Percentiles rank a stretch among this genome's conserved stretches.
Evolutionary conservation across 148 eudicot species (phyloP).

Genomic region (Heliamphora exappendiculata): DNA sequence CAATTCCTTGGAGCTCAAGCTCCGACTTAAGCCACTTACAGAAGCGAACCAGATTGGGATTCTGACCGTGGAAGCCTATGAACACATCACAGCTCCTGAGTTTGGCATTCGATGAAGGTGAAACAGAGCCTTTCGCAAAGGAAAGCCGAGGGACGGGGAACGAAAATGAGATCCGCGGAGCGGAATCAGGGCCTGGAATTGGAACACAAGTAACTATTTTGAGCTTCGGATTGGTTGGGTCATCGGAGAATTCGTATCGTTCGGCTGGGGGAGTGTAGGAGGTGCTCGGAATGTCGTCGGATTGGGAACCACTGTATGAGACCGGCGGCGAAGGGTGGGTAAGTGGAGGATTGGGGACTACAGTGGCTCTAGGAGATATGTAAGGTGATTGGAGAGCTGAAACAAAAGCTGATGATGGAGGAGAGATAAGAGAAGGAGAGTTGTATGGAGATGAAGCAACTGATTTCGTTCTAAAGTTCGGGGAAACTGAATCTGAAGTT

Average conservation of each 20-base stretch:
- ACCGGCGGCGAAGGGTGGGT: slow-evolving; percentile 46
- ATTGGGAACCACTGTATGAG: slow-evolving; percentile 49
- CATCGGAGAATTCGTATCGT: slow-evolving; percentile 47
- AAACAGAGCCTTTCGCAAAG: slow-evolving; percentile 48
- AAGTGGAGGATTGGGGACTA: slow-evolving; percentile 24
- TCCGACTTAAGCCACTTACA: slow-evolving; percentile 91
- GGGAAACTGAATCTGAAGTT: slow-evolving; percentile 5
- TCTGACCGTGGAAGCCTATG: slow-evolving; percentile 69
- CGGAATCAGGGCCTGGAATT: slow-evolving; percentile 28
- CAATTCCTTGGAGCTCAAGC: slow-evolving; percentile 82
- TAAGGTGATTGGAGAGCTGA: slow-evolving; percentile 81
- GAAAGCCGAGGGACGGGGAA: slow-evolving; percentile 69
- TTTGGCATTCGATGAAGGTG: slow-evolving; percentile 61
- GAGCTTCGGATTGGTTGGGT: slow-evolving; percentile 32
- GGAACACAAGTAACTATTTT: slow-evolving; percentile 47
- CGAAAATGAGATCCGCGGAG: slow-evolving; percentile 64
- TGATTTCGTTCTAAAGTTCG: slow-evolving; percentile 11
- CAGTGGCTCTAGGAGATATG: slow-evolving; percentile 62
- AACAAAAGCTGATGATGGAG: slow-evolving; percentile 80
- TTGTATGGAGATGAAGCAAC: slow-evolving; percentile 43
- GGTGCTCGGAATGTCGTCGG: slow-evolving; percentile 64
- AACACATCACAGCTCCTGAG: slow-evolving; percentile 85
- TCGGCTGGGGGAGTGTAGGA: slow-evolving; percentile 73
- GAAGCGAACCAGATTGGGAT: slow-evolving; percentile 50
- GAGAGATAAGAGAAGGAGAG: slow-evolving; percentile 64